These are phyloP conservation scores for Citrullus colocynthis DNA, from an alignment of 306 rosid species.

Conservation along the genomic window DNA sequence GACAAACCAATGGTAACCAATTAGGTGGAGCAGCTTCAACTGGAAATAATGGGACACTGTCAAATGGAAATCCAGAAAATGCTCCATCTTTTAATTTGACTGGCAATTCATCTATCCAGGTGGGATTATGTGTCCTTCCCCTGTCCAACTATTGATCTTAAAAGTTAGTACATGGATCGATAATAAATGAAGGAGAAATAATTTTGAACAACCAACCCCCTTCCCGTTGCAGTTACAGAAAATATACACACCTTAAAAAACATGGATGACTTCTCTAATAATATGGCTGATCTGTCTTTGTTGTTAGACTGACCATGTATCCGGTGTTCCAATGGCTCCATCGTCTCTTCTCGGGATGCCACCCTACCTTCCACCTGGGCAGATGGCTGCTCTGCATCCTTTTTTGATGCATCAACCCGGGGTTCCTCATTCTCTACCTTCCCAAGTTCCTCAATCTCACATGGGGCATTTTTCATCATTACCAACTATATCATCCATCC, in stretches of 20 bases:
- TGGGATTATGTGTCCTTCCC: slow-evolving; percentile 9
- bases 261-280: neutral
- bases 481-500: slow-evolving; percentile 61
- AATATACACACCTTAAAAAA: neutral
- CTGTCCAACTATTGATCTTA: neutral
- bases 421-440: slow-evolving; percentile 53
- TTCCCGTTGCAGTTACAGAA: neutral
- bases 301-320: slow-evolving; percentile 48
- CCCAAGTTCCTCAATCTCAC: slow-evolving; percentile 71
- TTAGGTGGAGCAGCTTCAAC: slow-evolving; percentile 45
- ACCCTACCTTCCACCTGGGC: slow-evolving; percentile 83
- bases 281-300: slow-evolving; percentile 1
- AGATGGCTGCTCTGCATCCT: slow-evolving; percentile 71
- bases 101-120: slow-evolving; percentile 59
- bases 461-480: slow-evolving; percentile 67
- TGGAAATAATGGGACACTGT: slow-evolving; percentile 44
- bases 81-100: slow-evolving; percentile 44
- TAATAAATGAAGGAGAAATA: neutral
- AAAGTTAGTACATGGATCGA: neutral
- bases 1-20: slow-evolving; percentile 54
- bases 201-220: neutral
- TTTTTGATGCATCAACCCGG: slow-evolving; percentile 88
- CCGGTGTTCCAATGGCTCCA: slow-evolving; percentile 61
- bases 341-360: slow-evolving; percentile 78
- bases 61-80: slow-evolving; percentile 59